Conservation (phyloP, 345 rosid genomes). For the Acer yangbiense region DNA sequence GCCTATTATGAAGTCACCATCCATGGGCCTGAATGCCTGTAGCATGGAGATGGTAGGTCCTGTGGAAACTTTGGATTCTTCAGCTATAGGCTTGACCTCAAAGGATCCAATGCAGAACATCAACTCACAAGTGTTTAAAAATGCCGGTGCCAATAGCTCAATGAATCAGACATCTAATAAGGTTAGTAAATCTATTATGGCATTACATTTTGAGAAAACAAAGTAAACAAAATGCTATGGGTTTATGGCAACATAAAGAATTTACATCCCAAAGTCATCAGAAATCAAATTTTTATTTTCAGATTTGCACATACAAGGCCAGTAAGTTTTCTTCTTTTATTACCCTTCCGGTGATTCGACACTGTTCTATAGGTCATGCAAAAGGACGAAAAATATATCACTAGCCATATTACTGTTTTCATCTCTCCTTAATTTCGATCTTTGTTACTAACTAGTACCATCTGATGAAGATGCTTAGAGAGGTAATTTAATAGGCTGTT, state of each 20-base stretch:
- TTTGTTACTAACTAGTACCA: background rate
- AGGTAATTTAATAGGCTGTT: background rate
- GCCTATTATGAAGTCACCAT: conserved; percentile 44
- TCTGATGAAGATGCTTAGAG: background rate
- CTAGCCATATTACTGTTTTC: background rate
- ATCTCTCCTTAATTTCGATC: background rate
- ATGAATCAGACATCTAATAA: conserved; percentile 39
- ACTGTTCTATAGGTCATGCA: background rate
- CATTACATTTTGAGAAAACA: conserved; percentile 2
- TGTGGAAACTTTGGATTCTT: conserved; percentile 42
- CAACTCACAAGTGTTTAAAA: conserved; percentile 41
- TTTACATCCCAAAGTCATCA: no score
- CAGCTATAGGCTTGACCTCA: conserved; percentile 36
- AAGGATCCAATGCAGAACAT: conserved; percentile 45
- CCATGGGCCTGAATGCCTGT: conserved; percentile 26
- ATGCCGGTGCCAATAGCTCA: conserved; percentile 30
- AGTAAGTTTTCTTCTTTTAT: background rate
- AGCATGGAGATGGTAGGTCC: conserved; percentile 29
- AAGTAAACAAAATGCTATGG: background rate
- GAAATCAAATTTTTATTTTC: background rate
- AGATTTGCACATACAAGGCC: background rate
- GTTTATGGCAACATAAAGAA: background rate
- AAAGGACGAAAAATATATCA: background rate
- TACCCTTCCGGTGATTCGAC: background rate
- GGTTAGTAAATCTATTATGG: conserved; percentile 37